Evolutionary conservation across 2,329 filamentous ascomycete species (phyloP), one percentile per base, ranked within the genome.

Genomic region (Pseudopithomyces chartarum): DNA sequence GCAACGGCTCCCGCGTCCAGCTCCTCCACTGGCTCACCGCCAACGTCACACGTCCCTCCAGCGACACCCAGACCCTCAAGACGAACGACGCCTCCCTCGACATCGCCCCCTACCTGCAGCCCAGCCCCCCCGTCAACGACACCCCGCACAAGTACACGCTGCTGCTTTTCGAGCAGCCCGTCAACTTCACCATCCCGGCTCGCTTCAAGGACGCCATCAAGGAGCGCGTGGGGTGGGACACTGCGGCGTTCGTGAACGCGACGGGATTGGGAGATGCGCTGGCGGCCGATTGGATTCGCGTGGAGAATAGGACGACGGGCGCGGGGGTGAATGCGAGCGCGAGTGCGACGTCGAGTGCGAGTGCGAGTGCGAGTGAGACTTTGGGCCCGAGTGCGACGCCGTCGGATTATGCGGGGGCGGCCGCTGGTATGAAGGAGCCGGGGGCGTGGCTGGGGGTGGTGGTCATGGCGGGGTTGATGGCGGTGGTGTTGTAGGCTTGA

Each of bases 221-320:
- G 17, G 63, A 17, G 39, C 47, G 74, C 5, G 56, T 73, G 0
- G 67, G 70, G 11, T 80, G 79, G 56, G 69, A 79, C 47, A 61
- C 75, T 0, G 59, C 52, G 3, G 59, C 63, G 22, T 80, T 80
- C 58, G 63, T 74, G 2, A 45, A 56, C 1, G 75, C 73, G 2
- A 63, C 73, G 2, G 66, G 62, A 1, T 50, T 80, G 5, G 51
- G 58, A 0, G 22, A 29, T 1, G 68, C 73, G 0, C 42, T 78
- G 19, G 75, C 73, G 1, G 74, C 67, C 6, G 79, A 76, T 56
- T 80, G 73, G 61, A 76, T 80, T 45, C 59, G 58, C 20, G 77
- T 76, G 11, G 66, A 74, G 48, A 74, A 76, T 50, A 26, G 62
- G 17, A 69, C 62, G 6, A 68, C 61, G 8, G 59, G 53, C 11